Evolutionary conservation across 179 eudicot species (phyloP).

Genomic region (Patellifolia procumbens): DNA sequence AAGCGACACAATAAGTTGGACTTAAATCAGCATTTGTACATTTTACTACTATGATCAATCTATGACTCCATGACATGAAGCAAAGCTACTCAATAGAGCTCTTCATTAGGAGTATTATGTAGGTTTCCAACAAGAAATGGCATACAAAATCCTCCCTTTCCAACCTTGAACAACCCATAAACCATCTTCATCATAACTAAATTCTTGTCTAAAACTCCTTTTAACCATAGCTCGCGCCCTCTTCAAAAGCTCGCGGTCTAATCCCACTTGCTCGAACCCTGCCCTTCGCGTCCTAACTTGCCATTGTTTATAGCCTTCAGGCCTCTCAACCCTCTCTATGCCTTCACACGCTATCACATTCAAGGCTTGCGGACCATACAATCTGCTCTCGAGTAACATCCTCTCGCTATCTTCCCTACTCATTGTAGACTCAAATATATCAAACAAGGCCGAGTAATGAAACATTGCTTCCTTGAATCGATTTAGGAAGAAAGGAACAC

Average conservation of each 20-base stretch:
- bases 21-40: too few relatives aligned
- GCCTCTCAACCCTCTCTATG: conserved; percentile 46
- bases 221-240: conserved; percentile 43
- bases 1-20: not conserved
- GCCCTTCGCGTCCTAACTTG: conserved; percentile 41
- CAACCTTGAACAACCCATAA: conserved; percentile 56
- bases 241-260: conserved; percentile 36
- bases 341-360: conserved; percentile 57
- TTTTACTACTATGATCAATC: too few relatives aligned
- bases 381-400: conserved; percentile 42
- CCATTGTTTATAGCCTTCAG: conserved; percentile 51
- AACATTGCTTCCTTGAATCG: conserved; percentile 53
- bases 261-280: conserved; percentile 36
- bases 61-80: too few relatives aligned
- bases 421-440: conserved; percentile 46
- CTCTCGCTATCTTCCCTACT: conserved; percentile 41
- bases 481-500: conserved; percentile 53
- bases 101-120: not conserved
- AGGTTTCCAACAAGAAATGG: conserved; percentile 52
- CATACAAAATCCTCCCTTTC: conserved; percentile 56
- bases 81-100: not conserved
- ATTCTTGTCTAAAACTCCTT: conserved; percentile 39
- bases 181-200: conserved; percentile 46
- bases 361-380: conserved; percentile 43
- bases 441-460: conserved; percentile 53